Conservation (phyloP, 306 rosid species). For the Malus asiatica region DNA sequence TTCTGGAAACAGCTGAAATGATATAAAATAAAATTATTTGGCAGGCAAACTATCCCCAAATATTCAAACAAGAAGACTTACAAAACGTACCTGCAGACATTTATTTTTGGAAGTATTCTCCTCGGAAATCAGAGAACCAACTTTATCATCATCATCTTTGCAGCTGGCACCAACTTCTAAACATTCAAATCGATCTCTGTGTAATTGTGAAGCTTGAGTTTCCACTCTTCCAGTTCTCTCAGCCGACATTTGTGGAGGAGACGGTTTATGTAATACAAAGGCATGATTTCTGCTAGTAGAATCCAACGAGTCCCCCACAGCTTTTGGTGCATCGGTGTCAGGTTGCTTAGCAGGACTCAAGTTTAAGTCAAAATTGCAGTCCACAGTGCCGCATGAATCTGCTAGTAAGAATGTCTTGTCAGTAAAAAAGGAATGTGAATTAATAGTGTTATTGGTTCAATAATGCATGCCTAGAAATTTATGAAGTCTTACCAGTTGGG, state of each 20-base stretch:
- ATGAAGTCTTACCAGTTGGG: constrained; percentile 32
- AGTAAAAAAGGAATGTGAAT: background rate
- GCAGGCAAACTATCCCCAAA: constrained; percentile 4
- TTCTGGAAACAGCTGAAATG: constrained; percentile 43
- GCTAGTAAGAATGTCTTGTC: constrained; percentile 11
- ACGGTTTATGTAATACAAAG: constrained; percentile 23
- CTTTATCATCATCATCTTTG: constrained; percentile 12
- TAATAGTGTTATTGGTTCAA: background rate
- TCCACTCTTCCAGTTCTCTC: constrained; percentile 12
- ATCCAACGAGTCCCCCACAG: constrained; percentile 25
- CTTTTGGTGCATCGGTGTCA: constrained; percentile 12
- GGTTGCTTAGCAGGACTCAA: constrained; percentile 28
- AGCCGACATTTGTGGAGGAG: constrained; percentile 22
- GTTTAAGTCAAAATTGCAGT: constrained; percentile 28
- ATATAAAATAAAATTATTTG: constrained; percentile 7
- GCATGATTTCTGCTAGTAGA: constrained; percentile 37
- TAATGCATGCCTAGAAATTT: background rate
- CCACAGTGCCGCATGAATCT: constrained; percentile 32
- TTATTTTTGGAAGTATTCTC: background rate
- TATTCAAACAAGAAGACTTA: constrained; percentile 2
- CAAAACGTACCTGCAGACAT: constrained; percentile 14
- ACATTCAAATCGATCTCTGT: constrained; percentile 10
- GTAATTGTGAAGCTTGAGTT: constrained; percentile 17
- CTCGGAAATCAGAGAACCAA: background rate
- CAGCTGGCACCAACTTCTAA: constrained; percentile 12